A percentile compares a stretch with the other conserved stretches of the same genome.
Evolutionary conservation across 148 eudicot genomes (phyloP).

Genomic region (Vaccinium myrtillus): DNA sequence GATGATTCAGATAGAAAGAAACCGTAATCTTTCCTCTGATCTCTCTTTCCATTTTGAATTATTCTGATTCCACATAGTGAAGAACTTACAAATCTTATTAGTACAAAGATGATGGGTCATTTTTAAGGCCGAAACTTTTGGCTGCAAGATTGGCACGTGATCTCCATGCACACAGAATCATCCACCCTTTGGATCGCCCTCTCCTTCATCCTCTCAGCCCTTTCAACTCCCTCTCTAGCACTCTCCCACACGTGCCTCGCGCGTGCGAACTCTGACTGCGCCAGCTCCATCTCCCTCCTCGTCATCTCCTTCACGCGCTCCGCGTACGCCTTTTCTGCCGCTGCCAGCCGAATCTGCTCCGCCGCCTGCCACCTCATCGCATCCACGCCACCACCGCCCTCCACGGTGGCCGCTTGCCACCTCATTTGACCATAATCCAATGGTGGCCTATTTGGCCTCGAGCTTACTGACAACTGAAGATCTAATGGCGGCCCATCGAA

Average conservation of each 20-base stretch:
- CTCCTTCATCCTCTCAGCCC: slow-evolving; percentile 62
- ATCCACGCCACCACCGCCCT: slow-evolving; percentile 23
- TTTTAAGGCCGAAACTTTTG: slow-evolving; percentile 60
- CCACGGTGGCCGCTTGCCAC: background rate
- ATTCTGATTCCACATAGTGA: background rate
- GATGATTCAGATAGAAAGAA: too few species aligned
- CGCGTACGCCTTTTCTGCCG: slow-evolving; percentile 79
- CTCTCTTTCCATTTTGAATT: too few species aligned
- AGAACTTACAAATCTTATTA: background rate
- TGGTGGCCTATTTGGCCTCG: slow-evolving; percentile 28
- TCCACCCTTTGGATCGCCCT: slow-evolving; percentile 28
- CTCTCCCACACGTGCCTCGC: slow-evolving; percentile 80
- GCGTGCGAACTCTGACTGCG: slow-evolving; percentile 76
- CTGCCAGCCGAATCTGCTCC: slow-evolving; percentile 76
- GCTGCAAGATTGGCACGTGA: slow-evolving; percentile 83
- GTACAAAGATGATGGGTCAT: background rate
- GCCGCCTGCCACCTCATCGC: slow-evolving; percentile 73
- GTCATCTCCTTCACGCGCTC: slow-evolving; percentile 84
- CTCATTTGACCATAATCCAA: background rate
- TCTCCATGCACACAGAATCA: slow-evolving; percentile 58
- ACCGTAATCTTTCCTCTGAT: too few species aligned
- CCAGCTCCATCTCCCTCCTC: slow-evolving; percentile 74
- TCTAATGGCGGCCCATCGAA: slow-evolving; percentile 48
- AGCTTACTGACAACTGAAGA: slow-evolving; percentile 74
- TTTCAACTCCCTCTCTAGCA: slow-evolving; percentile 67